A percentile compares a stretch with the other conserved stretches of the same genome.
These are phyloP conservation scores for Penicillium manginii DNA, from an alignment of 495 filamentous ascomycete genomes.

Conservation along the genomic window DNA sequence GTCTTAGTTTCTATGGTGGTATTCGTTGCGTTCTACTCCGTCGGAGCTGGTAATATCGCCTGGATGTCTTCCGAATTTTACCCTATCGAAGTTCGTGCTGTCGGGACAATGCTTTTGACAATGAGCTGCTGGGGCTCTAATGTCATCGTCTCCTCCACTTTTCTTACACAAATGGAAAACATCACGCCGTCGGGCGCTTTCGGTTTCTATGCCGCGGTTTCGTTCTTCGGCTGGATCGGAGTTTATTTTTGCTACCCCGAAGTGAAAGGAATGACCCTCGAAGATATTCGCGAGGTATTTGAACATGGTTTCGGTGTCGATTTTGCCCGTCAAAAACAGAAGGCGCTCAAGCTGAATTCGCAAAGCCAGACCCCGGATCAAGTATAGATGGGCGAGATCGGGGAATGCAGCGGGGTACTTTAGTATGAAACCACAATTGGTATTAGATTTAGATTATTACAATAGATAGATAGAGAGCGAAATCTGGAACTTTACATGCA, in stretches of 20 bases:
- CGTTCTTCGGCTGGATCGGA: constrained; percentile 44
- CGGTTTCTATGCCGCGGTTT: constrained; percentile 52
- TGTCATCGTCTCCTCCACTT: constrained; percentile 52
- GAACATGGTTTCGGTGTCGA: constrained; percentile 44
- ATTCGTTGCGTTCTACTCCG: constrained; percentile 47
- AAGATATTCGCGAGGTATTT: constrained; percentile 49
- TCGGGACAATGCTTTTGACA: constrained; percentile 51
- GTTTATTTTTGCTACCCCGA: constrained; percentile 51
- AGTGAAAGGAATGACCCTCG: constrained; percentile 46
- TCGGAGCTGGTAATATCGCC: constrained; percentile 47
- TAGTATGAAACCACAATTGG: neutral
- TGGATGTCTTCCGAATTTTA: constrained; percentile 52
- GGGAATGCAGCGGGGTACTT: neutral
- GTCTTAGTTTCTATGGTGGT: constrained; percentile 48
- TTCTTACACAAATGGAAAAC: constrained; percentile 49
- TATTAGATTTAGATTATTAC: constrained; percentile 1
- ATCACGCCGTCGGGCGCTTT: constrained; percentile 49
- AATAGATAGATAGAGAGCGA: constrained; percentile 2
- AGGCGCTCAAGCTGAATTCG: constrained; percentile 13
- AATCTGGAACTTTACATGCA: neutral
- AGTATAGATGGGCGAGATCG: neutral
- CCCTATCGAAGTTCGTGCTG: constrained; percentile 50
- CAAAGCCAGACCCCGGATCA: neutral
- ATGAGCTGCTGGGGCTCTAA: constrained; percentile 51
- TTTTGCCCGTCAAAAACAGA: constrained; percentile 37